Conservation (phyloP, 2,329 filamentous ascomycete genomes). For the Parastagonospora nodorum region DNA sequence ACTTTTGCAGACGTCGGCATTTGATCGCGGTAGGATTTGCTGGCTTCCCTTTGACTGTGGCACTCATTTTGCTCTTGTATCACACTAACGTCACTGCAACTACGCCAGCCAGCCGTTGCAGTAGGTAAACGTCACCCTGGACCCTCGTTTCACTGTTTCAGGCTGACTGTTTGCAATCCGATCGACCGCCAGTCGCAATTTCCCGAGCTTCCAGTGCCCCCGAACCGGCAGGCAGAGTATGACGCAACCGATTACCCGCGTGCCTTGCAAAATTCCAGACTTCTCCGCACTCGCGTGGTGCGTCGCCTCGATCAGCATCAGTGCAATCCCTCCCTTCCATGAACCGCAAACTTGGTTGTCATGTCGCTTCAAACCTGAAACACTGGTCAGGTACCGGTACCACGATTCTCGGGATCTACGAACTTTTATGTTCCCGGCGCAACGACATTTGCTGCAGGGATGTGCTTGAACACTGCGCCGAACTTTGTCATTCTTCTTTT, state of each 20-base stretch:
- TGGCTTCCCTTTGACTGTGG: constrained; percentile 1
- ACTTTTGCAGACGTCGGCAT: not conserved
- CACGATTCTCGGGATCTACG: not conserved
- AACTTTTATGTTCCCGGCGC: not conserved
- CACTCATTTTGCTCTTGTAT: constrained; percentile 5
- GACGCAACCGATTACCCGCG: not conserved
- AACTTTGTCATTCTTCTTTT: not conserved
- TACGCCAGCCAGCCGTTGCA: constrained; percentile 7
- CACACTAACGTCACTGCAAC: constrained; percentile 10
- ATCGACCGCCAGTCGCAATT: constrained; percentile 13
- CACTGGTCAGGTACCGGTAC: not conserved
- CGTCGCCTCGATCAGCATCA: not conserved
- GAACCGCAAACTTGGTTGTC: not conserved
- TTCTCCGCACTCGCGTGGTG: not conserved
- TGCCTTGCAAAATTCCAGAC: not conserved
- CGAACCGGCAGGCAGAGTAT: not conserved
- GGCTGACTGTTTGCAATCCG: constrained; percentile 7
- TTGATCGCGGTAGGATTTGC: not conserved
- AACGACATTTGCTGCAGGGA: not conserved
- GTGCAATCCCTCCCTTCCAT: not conserved
- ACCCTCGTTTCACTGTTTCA: constrained; percentile 15
- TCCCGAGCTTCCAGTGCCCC: constrained; percentile 3
- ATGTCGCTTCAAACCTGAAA: not conserved
- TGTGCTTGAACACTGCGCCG: not conserved
- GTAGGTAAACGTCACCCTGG: not conserved